Evolutionary conservation across 139 green algal genomes (phyloP).

Genomic region (Chlorella vulgaris): DNA sequence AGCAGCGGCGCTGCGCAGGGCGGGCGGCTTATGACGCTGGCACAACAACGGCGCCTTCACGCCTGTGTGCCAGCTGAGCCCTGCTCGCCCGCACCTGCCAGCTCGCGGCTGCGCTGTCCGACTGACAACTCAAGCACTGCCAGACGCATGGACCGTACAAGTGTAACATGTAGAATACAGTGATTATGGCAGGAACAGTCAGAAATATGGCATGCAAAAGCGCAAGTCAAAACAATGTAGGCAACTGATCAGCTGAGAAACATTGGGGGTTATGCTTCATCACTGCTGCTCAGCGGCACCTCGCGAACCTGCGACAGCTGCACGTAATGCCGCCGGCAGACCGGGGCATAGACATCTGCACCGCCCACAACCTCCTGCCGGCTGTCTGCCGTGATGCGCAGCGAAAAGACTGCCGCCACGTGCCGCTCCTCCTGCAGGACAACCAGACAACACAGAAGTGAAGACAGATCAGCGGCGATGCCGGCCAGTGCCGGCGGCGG

Average conservation of each 20-base stretch:
- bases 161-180: too few relatives aligned
- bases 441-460: not conserved
- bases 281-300: not conserved
- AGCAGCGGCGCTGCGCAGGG: not conserved
- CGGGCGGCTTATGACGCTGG: conserved; percentile 5
- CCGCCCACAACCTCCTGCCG: conserved; percentile 79
- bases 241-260: too few relatives aligned
- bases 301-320: conserved; percentile 13
- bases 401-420: conserved; percentile 67
- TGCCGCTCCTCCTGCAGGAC: conserved; percentile 16
- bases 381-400: conserved; percentile 63
- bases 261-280: too few relatives aligned
- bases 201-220: too few relatives aligned
- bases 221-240: too few relatives aligned
- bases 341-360: conserved; percentile 81
- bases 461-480: not conserved
- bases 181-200: too few relatives aligned
- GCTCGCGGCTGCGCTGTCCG: not conserved
- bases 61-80: not conserved
- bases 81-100: not conserved
- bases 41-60: not conserved
- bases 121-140: not conserved
- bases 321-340: conserved; percentile 80
- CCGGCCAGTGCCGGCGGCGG: too few relatives aligned
- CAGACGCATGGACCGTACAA: too few relatives aligned